These are phyloP conservation scores for Draba incana DNA, from an alignment of 345 rosid species.

Conservation along the genomic window DNA sequence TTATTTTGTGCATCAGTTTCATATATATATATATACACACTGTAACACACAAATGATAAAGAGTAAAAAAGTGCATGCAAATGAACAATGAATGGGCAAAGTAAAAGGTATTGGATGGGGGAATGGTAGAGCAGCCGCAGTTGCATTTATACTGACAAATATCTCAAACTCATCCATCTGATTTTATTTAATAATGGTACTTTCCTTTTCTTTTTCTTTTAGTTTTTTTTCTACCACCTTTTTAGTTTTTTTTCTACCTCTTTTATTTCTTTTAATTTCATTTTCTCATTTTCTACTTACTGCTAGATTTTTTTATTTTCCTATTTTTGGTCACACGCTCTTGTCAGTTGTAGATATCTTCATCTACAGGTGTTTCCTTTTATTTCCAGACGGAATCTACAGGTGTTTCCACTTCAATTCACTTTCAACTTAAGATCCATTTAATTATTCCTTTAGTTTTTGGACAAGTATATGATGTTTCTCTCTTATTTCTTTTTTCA, in stretches of 20 bases:
- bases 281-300: constrained; percentile 11
- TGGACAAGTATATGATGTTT: too few relatives aligned
- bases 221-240: constrained; percentile 4
- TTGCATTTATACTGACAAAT: constrained; percentile 39
- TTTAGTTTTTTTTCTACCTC: constrained; percentile 1
- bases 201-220: not conserved
- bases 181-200: not conserved
- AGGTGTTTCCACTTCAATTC: constrained; percentile 16
- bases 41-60: too few relatives aligned
- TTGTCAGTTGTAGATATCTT: constrained; percentile 40
- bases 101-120: constrained; percentile 41
- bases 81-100: constrained; percentile 37
- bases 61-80: constrained; percentile 32
- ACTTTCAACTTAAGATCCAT: too few relatives aligned
- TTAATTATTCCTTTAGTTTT: too few relatives aligned
- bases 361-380: constrained; percentile 35
- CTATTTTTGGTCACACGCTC: constrained; percentile 36
- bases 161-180: constrained; percentile 36
- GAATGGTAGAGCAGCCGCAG: constrained; percentile 36
- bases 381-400: constrained; percentile 40
- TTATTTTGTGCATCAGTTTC: not conserved
- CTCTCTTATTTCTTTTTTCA: too few relatives aligned
- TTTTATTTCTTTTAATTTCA: not conserved
- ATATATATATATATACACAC: not conserved
- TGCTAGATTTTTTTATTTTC: not conserved